These are phyloP conservation scores for Camellia granthamiana DNA, from an alignment of 148 eudicot species.

Conservation along the genomic window DNA sequence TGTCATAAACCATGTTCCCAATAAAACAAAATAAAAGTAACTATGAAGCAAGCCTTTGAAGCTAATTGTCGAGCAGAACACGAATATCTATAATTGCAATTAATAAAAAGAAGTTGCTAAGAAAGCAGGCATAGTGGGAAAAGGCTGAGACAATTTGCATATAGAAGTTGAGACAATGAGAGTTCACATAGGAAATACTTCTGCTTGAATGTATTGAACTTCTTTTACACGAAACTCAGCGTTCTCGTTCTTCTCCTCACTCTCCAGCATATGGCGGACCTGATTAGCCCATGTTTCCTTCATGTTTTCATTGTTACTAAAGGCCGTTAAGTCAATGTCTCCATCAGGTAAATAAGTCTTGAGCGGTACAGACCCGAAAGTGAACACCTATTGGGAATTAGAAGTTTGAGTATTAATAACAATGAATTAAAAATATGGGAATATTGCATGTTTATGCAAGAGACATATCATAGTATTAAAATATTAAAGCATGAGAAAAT, in stretches of 20 bases:
- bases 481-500: background rate
- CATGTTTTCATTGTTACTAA: slow-evolving; percentile 48
- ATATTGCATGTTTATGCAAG: background rate
- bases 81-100: background rate
- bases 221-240: slow-evolving; percentile 86
- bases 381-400: slow-evolving; percentile 54
- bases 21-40: background rate
- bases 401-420: background rate
- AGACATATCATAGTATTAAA: background rate
- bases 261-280: slow-evolving; percentile 67
- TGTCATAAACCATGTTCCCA: background rate
- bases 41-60: background rate
- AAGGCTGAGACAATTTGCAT: background rate
- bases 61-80: background rate
- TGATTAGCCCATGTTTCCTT: slow-evolving; percentile 72
- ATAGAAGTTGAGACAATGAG: background rate
- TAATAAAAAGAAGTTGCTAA: background rate
- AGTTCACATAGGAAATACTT: slow-evolving; percentile 45
- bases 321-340: slow-evolving; percentile 83
- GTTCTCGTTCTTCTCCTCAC: slow-evolving; percentile 67
- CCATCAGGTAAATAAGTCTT: slow-evolving; percentile 96
- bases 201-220: slow-evolving; percentile 92
- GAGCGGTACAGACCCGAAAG: slow-evolving; percentile 93
- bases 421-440: background rate
- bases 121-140: background rate